These are phyloP conservation scores for Coemansia biformis DNA, from an alignment of 192 early-diverging fungal genomes.

Conservation along the genomic window DNA sequence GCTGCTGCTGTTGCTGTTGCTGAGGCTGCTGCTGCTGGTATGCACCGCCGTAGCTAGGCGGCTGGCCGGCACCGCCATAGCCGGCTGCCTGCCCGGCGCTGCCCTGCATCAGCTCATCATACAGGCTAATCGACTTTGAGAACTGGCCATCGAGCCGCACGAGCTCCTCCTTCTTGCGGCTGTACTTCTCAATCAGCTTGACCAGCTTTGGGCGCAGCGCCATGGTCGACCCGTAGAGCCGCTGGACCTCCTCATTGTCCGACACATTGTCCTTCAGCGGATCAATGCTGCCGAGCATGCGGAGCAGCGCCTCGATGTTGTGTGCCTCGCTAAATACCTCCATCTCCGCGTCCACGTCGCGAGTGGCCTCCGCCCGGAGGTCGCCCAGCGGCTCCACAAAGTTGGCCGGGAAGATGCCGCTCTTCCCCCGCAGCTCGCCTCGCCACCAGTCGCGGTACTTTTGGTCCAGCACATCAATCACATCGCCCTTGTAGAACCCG, in stretches of 20 bases:
- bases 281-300: conserved; percentile 69
- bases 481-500: conserved; percentile 78
- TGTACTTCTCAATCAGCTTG: conserved; percentile 76
- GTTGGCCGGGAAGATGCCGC: conserved; percentile 96
- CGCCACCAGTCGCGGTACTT: conserved; percentile 99
- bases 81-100: conserved; percentile 11
- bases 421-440: conserved; percentile 76
- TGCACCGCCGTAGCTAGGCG: background rate
- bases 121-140: conserved; percentile 31
- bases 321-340: conserved; percentile 64
- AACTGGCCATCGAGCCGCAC: conserved; percentile 24
- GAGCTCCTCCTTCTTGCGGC: conserved; percentile 71
- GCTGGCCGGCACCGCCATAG: conserved; percentile 5
- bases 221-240: conserved; percentile 72
- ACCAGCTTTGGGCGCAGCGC: conserved; percentile 83
- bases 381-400: conserved; percentile 80
- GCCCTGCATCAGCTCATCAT: conserved; percentile 45
- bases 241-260: conserved; percentile 83
- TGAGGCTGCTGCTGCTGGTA: conserved; percentile 11
- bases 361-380: conserved; percentile 50
- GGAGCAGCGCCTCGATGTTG: conserved; percentile 74
- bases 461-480: conserved; percentile 85
- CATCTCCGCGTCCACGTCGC: conserved; percentile 59
- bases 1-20: background rate
- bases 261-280: conserved; percentile 76